These are phyloP conservation scores for Diutina neorugosa DNA, from an alignment of 1,139 yeast species.

Conservation along the genomic window DNA sequence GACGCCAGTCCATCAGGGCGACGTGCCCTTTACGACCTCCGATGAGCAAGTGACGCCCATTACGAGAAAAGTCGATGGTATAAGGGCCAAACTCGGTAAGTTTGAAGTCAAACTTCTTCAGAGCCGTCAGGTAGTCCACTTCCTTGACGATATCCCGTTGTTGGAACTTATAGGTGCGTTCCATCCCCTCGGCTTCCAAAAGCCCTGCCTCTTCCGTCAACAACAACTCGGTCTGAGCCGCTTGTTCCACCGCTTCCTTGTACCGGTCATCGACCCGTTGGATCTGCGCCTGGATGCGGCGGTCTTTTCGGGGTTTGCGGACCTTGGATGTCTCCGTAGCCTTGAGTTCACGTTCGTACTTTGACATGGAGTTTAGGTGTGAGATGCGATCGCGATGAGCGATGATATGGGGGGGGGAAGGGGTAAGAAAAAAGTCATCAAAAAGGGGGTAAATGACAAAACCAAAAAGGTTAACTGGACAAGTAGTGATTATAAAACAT, in stretches of 20 bases:
- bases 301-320: constrained; percentile 1
- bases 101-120: constrained; percentile 63
- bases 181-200: constrained; percentile 89
- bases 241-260: constrained; percentile 66
- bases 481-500: too few relatives aligned
- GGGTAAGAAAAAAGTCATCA: too few relatives aligned
- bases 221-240: constrained; percentile 78
- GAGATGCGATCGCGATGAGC: too few relatives aligned
- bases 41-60: constrained; percentile 74
- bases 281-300: neutral
- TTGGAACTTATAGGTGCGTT: constrained; percentile 72
- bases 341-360: neutral
- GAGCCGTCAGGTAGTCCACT: constrained; percentile 71
- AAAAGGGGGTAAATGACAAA: too few relatives aligned
- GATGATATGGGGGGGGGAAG: too few relatives aligned
- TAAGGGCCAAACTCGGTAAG: constrained; percentile 84
- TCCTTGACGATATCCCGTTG: constrained; percentile 68
- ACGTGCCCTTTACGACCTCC: constrained; percentile 93
- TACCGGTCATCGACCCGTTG: constrained; percentile 17
- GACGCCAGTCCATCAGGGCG: constrained; percentile 93
- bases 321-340: neutral
- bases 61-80: constrained; percentile 64
- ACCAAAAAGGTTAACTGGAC: too few relatives aligned
- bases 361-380: neutral
- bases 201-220: constrained; percentile 77